Conservation (phyloP, 164 flowering plant species). For the Macadamia integrifolia region DNA sequence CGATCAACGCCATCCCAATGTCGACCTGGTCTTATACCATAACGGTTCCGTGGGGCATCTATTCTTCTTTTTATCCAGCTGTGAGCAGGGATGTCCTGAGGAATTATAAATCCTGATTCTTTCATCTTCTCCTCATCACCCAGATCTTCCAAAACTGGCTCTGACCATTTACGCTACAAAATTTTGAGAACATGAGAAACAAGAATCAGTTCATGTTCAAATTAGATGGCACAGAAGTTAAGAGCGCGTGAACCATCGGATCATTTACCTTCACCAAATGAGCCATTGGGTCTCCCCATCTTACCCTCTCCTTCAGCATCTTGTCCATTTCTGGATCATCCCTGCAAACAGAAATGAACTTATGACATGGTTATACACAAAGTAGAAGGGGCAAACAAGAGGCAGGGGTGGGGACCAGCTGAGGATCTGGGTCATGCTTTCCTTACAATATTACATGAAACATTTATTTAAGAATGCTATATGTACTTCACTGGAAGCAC, state of each 20-base stretch:
- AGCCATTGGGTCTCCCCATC: constrained; percentile 99
- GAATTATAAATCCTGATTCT: constrained; percentile 83
- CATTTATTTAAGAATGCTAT: too few species aligned
- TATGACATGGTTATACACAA: not conserved
- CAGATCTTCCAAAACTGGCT: constrained; percentile 42
- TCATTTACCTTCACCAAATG: constrained; percentile 77
- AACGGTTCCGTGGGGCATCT: constrained; percentile 76
- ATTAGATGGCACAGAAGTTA: not conserved
- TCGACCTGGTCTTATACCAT: constrained; percentile 71
- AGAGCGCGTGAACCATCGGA: constrained; percentile 71
- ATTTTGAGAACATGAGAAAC: not conserved
- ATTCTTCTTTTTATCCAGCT: constrained; percentile 87
- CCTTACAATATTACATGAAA: too few species aligned
- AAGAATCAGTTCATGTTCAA: not conserved
- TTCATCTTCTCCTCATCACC: constrained; percentile 83
- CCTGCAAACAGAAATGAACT: constrained; percentile 29
- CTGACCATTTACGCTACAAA: constrained; percentile 52
- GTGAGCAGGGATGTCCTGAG: constrained; percentile 82
- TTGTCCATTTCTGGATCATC: constrained; percentile 89
- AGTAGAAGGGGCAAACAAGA: too few species aligned
- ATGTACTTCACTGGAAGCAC: too few species aligned
- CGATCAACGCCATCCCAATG: constrained; percentile 99
- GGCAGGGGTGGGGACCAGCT: too few species aligned
- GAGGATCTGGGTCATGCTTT: too few species aligned
- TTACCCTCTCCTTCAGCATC: constrained; percentile 69